Base-by-base conservation (phyloP, 1,284 basidiomycete species). In the Ceratobasidium sp. region DNA sequence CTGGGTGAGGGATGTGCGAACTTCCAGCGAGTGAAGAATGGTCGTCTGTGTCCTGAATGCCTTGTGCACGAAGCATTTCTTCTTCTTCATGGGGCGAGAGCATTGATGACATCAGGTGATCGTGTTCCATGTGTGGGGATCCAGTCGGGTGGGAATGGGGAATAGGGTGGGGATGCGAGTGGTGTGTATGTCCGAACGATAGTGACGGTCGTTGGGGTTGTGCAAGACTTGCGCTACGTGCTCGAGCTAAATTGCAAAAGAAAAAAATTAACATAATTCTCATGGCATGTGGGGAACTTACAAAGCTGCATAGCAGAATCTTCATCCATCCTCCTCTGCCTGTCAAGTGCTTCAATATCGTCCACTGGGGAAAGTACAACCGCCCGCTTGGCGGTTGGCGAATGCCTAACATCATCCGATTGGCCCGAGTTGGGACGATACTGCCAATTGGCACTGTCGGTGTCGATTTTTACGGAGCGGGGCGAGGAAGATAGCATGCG, bases 231-330 rank as follows among this genome's bases (percentile, higher is more conserved):
- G 86, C 85, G 71, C 87, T 82, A 27, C 90, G 83, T 0, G 89
- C 89, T 39, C 85, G 82, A 30, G 72, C 72, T 73, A 52, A 7
- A 62, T 23, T 41, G 33, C 4, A 36, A 36, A 5, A 5, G 11
- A 36, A 36, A 5, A 36, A 36, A 52, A 30, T 19, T n/a, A 69
- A 27, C 42, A 29, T 21, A 57, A 52, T 41, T 19, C 59, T 67
- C 14, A 67, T 23, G 54, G 42, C 5, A 42, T n/a, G n/a, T n/a
- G n/a, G n/a, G 41, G 2, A 52, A 73, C 71, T 57, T 47, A 72
- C 89, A 90, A 52, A 93, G 84, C 64, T 92, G 89, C 75, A 90
- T 83, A 53, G 91, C 90, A 84, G 91, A 90, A 74, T 92, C 90
- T 0, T 87, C 90, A 73, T 92, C 90, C 85, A 93, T 88, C 1